Base-by-base conservation (phyloP, 2,329 filamentous ascomycete genomes). In the Huntiella abstrusa region DNA sequence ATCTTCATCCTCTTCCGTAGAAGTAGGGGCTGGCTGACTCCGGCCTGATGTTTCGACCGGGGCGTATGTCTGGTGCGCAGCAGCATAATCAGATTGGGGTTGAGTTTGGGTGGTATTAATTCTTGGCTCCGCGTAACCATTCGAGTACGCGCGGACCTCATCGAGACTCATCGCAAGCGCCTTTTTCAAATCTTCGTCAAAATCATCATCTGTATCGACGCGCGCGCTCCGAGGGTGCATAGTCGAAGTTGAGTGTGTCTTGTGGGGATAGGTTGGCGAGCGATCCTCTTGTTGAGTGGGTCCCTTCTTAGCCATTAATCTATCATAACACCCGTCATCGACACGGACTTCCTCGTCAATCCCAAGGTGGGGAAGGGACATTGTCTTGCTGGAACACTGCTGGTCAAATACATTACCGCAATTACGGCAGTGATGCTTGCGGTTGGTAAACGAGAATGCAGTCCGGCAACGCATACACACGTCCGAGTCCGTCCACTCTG, bases 401-500 rank as follows among this genome's bases (percentile, higher is more conserved):
- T 88, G 85, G 58, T 94, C 92, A 60, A 98, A 98, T 56, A 93
- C 91, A 62, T 91, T 94, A 44, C 91, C 91, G 57, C 91, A 98
- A 61, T 98, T 98, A 53, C 91, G 79, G 58, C 91, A 98, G 61
- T 98, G 91, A 59, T 98, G 91, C 60, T 96, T 98, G 57, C 91
- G 80, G 61, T 98, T 98, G 47, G 88, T 98, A 58, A 98, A 95
- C 41, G 85, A 95, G 56, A 98, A 98, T 13, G 85, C 65, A 10
- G 88, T 95, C 54, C 91, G 78, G 61, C 91, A 98, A 58, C 91
- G 81, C 86, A 98, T 95, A 61, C 91, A 98, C 32, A 98, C 88
- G 56, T 98, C 91, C 8, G 88, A 95, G 63, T 98, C 91, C 43
- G 80, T 78, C 91, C 91, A 98, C 63, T 98, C 91, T 0, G 91